Evolutionary conservation across 2,329 filamentous ascomycete genomes (phyloP).

Genomic region (Hortaea sp.): DNA sequence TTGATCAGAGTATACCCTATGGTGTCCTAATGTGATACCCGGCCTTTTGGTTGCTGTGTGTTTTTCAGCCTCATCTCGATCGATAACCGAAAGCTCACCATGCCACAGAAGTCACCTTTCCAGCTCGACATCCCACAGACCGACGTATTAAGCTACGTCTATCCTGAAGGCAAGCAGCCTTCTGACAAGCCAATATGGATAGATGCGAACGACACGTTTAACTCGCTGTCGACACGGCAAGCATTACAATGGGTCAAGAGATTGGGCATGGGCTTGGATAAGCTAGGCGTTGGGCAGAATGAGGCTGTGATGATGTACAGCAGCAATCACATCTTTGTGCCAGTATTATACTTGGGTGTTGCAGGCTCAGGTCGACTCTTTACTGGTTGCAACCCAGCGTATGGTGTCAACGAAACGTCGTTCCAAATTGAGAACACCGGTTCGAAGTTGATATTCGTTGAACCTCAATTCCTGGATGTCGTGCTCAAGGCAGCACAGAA

Average conservation of each 20-base stretch:
- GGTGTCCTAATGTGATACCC: too few relatives aligned
- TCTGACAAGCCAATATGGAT: constrained; percentile 43
- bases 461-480: constrained; percentile 36
- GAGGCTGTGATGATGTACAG: constrained; percentile 46
- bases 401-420: constrained; percentile 40
- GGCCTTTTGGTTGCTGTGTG: neutral
- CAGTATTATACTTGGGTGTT: constrained; percentile 42
- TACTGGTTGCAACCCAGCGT: constrained; percentile 41
- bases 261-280: constrained; percentile 38
- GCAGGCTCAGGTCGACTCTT: constrained; percentile 43
- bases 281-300: constrained; percentile 33
- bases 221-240: constrained; percentile 38
- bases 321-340: constrained; percentile 45
- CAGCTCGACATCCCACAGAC: constrained; percentile 38
- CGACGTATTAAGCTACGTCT: constrained; percentile 30
- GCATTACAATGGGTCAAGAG: constrained; percentile 41
- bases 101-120: constrained; percentile 39
- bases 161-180: constrained; percentile 18
- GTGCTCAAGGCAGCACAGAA: constrained; percentile 36
- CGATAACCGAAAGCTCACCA: constrained; percentile 13
- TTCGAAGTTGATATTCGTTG: constrained; percentile 41
- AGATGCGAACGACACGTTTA: constrained; percentile 36
- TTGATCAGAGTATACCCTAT: too few relatives aligned
- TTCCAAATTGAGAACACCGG: constrained; percentile 44
- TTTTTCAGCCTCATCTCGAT: neutral